These are phyloP conservation scores for Syncephalastrum contaminatum DNA, from an alignment of 371 early-diverging fungal species.

Conservation along the genomic window DNA sequence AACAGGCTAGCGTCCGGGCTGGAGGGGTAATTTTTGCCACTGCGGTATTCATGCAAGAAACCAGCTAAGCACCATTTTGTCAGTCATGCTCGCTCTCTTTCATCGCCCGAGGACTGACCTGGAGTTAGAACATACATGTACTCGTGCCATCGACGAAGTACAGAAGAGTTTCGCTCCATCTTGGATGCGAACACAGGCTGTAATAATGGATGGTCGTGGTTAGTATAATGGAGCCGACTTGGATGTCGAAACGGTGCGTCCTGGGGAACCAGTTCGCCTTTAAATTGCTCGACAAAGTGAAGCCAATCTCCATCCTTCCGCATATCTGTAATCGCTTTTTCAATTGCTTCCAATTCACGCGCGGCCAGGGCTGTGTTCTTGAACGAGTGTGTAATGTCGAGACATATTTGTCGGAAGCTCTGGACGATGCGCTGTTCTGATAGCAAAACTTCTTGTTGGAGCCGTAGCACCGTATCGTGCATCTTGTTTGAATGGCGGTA, in stretches of 20 bases:
- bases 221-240: constrained; percentile 32
- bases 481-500: constrained; percentile 44
- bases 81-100: neutral
- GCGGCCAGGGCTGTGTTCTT: constrained; percentile 11
- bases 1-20: constrained; percentile 28
- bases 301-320: constrained; percentile 31
- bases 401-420: constrained; percentile 29
- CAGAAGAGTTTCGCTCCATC: constrained; percentile 38
- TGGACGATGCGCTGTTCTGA: constrained; percentile 35
- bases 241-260: constrained; percentile 37
- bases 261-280: constrained; percentile 31
- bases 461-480: constrained; percentile 42
- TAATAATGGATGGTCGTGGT: constrained; percentile 35
- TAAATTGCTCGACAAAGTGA: constrained; percentile 24
- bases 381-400: constrained; percentile 23
- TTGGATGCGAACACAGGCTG: constrained; percentile 43
- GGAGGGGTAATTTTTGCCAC: constrained; percentile 23
- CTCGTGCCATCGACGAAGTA: constrained; percentile 38
- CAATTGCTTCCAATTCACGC: constrained; percentile 18
- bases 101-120: constrained; percentile 5
- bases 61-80: constrained; percentile 19
- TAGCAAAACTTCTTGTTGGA: constrained; percentile 33
- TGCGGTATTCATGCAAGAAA: constrained; percentile 40
- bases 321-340: constrained; percentile 15
- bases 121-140: constrained; percentile 45